Evolutionary conservation across 2,329 filamentous ascomycete genomes (phyloP).

Genomic region (Grosmannia clavigera): DNA sequence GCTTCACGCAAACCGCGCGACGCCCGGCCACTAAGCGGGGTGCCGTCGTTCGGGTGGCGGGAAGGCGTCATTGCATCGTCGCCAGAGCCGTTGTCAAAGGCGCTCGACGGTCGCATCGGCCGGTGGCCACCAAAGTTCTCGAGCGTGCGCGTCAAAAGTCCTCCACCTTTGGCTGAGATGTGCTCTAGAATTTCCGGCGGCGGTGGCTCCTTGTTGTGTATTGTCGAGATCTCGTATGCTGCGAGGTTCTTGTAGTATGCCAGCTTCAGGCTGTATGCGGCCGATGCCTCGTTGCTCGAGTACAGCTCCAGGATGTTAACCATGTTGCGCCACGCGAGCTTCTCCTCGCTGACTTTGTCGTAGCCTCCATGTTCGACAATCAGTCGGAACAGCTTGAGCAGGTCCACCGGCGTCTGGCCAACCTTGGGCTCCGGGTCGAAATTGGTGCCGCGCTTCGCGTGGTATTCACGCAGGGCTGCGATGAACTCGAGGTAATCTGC

Average conservation of each 20-base stretch:
- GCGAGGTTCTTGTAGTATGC: slow-evolving; percentile 84
- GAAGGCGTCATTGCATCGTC: slow-evolving; percentile 47
- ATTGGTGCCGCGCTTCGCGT: slow-evolving; percentile 64
- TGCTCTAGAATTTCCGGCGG: slow-evolving; percentile 82
- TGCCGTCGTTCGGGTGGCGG: slow-evolving; percentile 34
- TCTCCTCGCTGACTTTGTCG: slow-evolving; percentile 71
- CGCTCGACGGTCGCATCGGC: slow-evolving; percentile 28
- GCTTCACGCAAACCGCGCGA: slow-evolving; percentile 63
- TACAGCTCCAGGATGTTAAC: slow-evolving; percentile 65
- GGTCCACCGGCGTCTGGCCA: slow-evolving; percentile 62
- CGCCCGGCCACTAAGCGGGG: slow-evolving; percentile 40
- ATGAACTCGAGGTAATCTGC: slow-evolving; percentile 73
- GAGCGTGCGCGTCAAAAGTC: slow-evolving; percentile 63
- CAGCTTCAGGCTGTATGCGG: slow-evolving; percentile 76
- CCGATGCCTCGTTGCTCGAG: slow-evolving; percentile 64
- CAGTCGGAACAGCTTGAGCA: slow-evolving; percentile 65
- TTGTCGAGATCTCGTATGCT: slow-evolving; percentile 70
- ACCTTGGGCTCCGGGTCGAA: slow-evolving; percentile 76
- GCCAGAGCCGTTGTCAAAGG: slow-evolving; percentile 25
- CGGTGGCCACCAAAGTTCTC: slow-evolving; percentile 50
- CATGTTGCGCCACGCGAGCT: slow-evolving; percentile 74
- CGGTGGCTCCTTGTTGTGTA: slow-evolving; percentile 70
- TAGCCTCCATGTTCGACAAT: slow-evolving; percentile 73
- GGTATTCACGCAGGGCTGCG: slow-evolving; percentile 57
- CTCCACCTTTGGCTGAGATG: slow-evolving; percentile 72